Base-by-base conservation (phyloP, 75 land plant genomes). In the Pinus tabuliformis region DNA sequence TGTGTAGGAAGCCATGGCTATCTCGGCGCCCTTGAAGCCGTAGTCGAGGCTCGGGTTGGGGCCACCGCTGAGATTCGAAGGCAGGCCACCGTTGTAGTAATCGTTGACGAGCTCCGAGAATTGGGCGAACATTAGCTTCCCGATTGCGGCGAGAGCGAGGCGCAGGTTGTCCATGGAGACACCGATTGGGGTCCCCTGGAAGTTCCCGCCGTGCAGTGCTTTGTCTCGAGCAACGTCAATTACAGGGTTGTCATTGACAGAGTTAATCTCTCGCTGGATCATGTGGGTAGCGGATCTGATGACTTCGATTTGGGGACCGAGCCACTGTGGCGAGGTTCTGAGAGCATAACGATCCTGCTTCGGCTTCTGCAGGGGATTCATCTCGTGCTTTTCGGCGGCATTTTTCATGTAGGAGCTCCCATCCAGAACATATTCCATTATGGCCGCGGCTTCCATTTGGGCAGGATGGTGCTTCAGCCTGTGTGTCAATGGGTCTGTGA, bases 391-490 rank as follows among this genome's bases (percentile, higher is more conserved):
- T 81, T 85, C 85, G 70, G 81, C 63, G 0, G 95, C 95, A n/a
- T 61, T 73, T 70, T 93, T 88, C 75, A 93, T 88, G 77, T 89
- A 89, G 1, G 88, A 78, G 79, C 90, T 87, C 5, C 94, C 96
- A 33, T 81, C 89, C 4, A 93, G 75, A 1, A 93, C 73, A 73
- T 85, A 87, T 42, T 93, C 95, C 95, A 93, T 93, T 3, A 93
- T 85, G 2, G 96, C 96, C 3, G 96, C 96, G 49, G 96, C 96
- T 76, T 93, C 96, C 73, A 93, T 93, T 82, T 93, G 96, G 13
- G 81, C 82, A 0, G 89, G 83, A 78, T 86, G 86, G 76, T 81
- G 89, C 81, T 86, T 86, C 54, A 86, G 81, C 86, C 73, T 65
- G 81, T 86, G 89, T 13, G 85, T 86, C 49, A 86, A 66, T 13